These are phyloP conservation scores for Colletotrichum sp. DNA, from an alignment of 2,329 filamentous ascomycete genomes.

Conservation along the genomic window DNA sequence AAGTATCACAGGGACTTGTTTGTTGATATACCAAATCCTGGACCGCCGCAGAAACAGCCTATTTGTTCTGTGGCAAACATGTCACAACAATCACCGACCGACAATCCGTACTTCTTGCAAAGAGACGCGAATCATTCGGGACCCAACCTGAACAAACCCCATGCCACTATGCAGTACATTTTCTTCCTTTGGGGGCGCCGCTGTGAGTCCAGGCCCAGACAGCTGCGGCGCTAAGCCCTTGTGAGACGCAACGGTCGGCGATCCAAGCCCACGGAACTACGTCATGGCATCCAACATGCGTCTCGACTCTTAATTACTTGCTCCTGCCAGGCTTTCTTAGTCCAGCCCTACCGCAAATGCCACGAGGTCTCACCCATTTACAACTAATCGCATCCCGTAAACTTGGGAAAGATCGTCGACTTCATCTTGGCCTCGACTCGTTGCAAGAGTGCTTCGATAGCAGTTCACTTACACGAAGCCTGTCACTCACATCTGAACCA, in stretches of 20 bases:
- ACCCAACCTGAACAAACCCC: neutral
- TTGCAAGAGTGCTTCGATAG: neutral
- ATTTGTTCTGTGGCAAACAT: neutral
- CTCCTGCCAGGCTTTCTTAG: neutral
- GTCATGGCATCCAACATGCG: conserved; percentile 10
- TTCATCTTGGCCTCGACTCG: neutral
- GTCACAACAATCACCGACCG: neutral
- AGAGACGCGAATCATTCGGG: neutral
- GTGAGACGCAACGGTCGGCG: neutral
- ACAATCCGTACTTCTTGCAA: neutral
- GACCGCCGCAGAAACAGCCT: neutral
- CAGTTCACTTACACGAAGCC: neutral
- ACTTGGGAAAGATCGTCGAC: neutral
- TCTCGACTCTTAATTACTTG: neutral
- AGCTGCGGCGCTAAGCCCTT: neutral
- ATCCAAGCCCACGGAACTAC: neutral
- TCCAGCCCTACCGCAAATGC: neutral
- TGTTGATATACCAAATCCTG: neutral
- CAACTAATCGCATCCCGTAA: too few species aligned
- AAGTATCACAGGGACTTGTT: neutral
- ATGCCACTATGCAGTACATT: neutral
- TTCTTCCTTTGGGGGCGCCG: neutral
- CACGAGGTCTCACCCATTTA: neutral
- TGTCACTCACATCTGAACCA: neutral
- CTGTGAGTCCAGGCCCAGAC: neutral